phyloP scores from a whole-genome alignment of 1,284 basidiomycete species.

The Ceraceosorus bombacis region DNA sequence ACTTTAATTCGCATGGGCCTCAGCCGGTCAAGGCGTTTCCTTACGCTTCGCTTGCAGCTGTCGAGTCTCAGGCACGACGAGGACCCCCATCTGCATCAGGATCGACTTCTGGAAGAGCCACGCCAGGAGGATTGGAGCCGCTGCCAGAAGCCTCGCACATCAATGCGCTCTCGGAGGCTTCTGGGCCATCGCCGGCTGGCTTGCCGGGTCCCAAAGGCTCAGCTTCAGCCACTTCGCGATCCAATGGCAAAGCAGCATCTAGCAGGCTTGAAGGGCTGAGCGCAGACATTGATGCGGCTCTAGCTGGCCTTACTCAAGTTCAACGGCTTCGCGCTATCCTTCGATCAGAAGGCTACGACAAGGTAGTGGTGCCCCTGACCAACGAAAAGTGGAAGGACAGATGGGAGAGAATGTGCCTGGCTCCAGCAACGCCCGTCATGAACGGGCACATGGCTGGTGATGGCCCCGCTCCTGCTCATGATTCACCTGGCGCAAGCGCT shows the following conservation, averaged over 20 bases:
- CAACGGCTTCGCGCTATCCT: conserved; percentile 19
- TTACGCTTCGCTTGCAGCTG: too few species aligned
- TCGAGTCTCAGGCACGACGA: too few species aligned
- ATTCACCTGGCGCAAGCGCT: not conserved
- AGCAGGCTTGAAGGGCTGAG: conserved; percentile 11
- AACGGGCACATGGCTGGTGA: not conserved
- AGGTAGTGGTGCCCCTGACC: conserved; percentile 73
- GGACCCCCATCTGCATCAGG: too few species aligned
- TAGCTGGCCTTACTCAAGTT: conserved; percentile 26
- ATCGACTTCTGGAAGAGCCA: too few species aligned
- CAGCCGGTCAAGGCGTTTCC: too few species aligned
- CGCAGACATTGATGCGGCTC: conserved; percentile 28
- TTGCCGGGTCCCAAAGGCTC: conserved; percentile 1
- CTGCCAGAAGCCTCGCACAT: conserved; percentile 41
- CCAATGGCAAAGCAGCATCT: not conserved
- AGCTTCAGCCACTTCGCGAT: too few species aligned
- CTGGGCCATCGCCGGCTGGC: conserved; percentile 28
- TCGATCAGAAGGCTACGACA: conserved; percentile 52
- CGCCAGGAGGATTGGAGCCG: conserved; percentile 19
- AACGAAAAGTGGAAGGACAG: conserved; percentile 76
- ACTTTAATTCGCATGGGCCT: too few species aligned
- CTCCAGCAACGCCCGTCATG: conserved; percentile 29
- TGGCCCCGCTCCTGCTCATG: conserved; percentile 1
- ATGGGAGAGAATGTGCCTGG: conserved; percentile 81
- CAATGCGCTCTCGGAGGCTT: conserved; percentile 37